A percentile compares a stretch with the other conserved stretches of the same genome.
Conservation (phyloP, 2,329 filamentous ascomycete genomes). For the Fusarium avenaceum region DNA sequence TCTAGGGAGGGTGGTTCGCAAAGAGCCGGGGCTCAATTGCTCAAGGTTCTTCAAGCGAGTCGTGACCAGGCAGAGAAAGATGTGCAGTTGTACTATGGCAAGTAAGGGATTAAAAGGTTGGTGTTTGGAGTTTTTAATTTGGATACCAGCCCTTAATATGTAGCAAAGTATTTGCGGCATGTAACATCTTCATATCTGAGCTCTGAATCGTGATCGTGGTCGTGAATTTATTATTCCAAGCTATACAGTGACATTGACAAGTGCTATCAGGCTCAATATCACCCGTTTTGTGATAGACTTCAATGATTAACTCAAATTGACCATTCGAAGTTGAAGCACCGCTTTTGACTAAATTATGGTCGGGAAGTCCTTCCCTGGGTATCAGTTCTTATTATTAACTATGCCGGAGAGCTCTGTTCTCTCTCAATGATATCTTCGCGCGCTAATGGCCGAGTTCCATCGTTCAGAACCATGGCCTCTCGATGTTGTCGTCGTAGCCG, state of each 20-base stretch:
- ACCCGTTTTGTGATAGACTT: too few species aligned
- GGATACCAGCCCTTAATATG: background rate
- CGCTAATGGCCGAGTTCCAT: constrained; percentile 81
- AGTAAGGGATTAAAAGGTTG: background rate
- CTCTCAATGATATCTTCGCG: constrained; percentile 84
- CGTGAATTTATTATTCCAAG: background rate
- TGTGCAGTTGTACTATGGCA: background rate
- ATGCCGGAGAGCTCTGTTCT: constrained; percentile 58
- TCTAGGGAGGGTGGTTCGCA: background rate
- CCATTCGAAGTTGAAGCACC: too few species aligned
- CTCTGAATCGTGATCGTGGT: background rate
- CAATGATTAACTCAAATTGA: too few species aligned
- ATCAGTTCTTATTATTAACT: constrained; percentile 6
- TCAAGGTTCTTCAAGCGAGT: background rate
- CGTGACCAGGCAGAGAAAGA: background rate
- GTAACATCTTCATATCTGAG: background rate
- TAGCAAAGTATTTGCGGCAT: background rate
- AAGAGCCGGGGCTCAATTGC: background rate
- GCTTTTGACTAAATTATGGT: too few species aligned
- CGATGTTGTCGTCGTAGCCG: constrained; percentile 80
- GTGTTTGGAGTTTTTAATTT: background rate
- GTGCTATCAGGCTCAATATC: too few species aligned
- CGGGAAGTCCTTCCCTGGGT: background rate
- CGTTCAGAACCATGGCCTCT: constrained; percentile 92
- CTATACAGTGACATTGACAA: background rate